These are phyloP conservation scores for Chrysoporthe cubensis DNA, from an alignment of 2,329 filamentous ascomycete species.

Conservation along the genomic window DNA sequence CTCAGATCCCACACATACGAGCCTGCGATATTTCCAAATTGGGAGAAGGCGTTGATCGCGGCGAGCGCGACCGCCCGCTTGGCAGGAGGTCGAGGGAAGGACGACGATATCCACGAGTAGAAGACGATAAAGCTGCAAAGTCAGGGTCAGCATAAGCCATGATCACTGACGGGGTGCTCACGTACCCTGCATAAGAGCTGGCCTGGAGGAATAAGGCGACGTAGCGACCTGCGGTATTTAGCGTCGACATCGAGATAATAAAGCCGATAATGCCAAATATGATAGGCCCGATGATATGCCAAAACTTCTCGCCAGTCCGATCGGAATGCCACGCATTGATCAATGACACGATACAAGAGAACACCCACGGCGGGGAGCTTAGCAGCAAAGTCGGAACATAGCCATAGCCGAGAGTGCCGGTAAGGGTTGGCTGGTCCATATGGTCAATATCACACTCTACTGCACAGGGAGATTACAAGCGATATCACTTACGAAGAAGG, in stretches of 20 bases:
- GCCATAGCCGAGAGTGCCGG: slow-evolving; percentile 55
- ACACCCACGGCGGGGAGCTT: slow-evolving; percentile 62
- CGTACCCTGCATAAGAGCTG: slow-evolving; percentile 55
- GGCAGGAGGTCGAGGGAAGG: slow-evolving; percentile 61
- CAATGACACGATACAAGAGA: slow-evolving; percentile 61
- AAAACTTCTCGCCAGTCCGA: slow-evolving; percentile 60
- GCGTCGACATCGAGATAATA: slow-evolving; percentile 62
- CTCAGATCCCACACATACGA: slow-evolving; percentile 65
- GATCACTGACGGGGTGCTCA: slow-evolving; percentile 34
- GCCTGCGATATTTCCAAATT: slow-evolving; percentile 63
- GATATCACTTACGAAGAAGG: slow-evolving; percentile 53
- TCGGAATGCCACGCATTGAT: slow-evolving; percentile 61
- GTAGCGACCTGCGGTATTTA: slow-evolving; percentile 60
- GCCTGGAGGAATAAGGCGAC: slow-evolving; percentile 64
- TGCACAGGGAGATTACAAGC: background rate
- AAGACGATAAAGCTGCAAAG: slow-evolving; percentile 53
- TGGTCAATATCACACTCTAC: background rate
- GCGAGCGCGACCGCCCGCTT: slow-evolving; percentile 66
- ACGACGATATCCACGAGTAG: slow-evolving; percentile 62
- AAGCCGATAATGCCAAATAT: slow-evolving; percentile 59
- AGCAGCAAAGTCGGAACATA: slow-evolving; percentile 59
- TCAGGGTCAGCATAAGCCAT: slow-evolving; percentile 41
- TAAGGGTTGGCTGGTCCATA: slow-evolving; percentile 49
- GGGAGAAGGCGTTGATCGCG: slow-evolving; percentile 62
- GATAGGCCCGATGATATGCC: slow-evolving; percentile 60